A percentile compares a stretch with the other conserved stretches of the same genome.
Evolutionary conservation across 116 monocot species (phyloP).

Genomic region (Trichopus zeylanicus): DNA sequence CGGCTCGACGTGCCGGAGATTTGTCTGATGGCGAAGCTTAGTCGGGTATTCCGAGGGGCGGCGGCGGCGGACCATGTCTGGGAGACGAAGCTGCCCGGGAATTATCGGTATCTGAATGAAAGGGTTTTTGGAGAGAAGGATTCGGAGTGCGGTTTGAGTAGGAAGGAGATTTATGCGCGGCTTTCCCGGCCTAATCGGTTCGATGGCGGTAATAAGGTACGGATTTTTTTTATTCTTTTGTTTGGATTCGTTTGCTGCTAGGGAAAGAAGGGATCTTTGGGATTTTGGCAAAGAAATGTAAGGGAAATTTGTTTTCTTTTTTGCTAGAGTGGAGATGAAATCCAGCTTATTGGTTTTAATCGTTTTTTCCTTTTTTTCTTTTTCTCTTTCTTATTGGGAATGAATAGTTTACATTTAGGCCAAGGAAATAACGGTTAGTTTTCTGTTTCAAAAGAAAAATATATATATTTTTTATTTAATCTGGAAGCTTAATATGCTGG

Average conservation of each 20-base stretch:
- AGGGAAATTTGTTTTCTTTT: too few species aligned
- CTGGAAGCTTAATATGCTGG: too few species aligned
- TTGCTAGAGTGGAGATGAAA: too few species aligned
- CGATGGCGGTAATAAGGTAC: slow-evolving; percentile 65
- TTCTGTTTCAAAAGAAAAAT: too few species aligned
- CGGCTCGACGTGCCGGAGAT: slow-evolving; percentile 61
- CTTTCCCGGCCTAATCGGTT: slow-evolving; percentile 55
- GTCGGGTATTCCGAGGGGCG: slow-evolving; percentile 52
- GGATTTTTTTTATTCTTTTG: not conserved
- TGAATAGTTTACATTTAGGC: too few species aligned
- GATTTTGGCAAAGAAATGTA: too few species aligned
- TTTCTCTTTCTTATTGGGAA: too few species aligned
- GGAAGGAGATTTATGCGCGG: slow-evolving; percentile 77
- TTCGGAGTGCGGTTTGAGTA: slow-evolving; percentile 9
- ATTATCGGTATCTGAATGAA: slow-evolving; percentile 37
- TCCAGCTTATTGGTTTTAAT: too few species aligned
- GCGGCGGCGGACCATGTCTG: slow-evolving; percentile 64
- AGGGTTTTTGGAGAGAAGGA: slow-evolving; percentile 8
- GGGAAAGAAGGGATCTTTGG: not conserved
- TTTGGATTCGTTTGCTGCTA: too few species aligned
- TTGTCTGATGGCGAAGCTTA: slow-evolving; percentile 53
- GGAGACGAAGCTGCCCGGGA: slow-evolving; percentile 65
- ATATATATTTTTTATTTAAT: too few species aligned
- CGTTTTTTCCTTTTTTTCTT: too few species aligned
- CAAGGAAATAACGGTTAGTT: too few species aligned